Evolutionary conservation across 352 stramenopile genomes (phyloP), one percentile per base, ranked within the genome.

Genomic region (Pythium periplocum): DNA sequence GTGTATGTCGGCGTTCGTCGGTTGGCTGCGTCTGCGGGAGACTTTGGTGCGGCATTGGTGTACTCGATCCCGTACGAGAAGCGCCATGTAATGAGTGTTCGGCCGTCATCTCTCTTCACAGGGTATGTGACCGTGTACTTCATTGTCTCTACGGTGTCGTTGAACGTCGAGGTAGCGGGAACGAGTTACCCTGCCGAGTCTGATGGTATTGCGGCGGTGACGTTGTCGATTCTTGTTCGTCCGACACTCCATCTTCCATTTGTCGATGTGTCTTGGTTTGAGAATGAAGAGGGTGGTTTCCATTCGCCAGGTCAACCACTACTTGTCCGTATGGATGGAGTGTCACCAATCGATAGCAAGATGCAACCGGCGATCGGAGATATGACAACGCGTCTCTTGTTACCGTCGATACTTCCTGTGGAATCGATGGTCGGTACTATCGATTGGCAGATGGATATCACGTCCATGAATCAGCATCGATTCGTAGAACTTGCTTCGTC

Each of bases 1-100:
- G 66, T 79, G 36, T 79, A 78, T 37, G 68, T 62, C 51, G 73
- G 60, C 1, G 45, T 56, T 26, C 38, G 40, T 26, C 17, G 17
- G 17, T 26, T 26, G 17, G 17, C 17, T 26, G 17, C 17, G 17
- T 26, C 17, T 26, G 17, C 17, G 17, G 17, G 17, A 26, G 38
- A 42, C 12, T 42, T 42, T 12, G 38, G 38, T 12, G 7, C 38
- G 12, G 38, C 12, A 12, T 12, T 12, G 12, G 38, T 42, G 38
- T 42, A 42, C 12, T 42, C 38, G 7, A 42, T 42, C 12, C 38
- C 38, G 38, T 42, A 42, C 12, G 12, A 12, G 12, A 8, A 12
- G 0, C 38, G 38, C 38, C 7, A 42, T 42, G 7, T 12, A 12
- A 42, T 42, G 7, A 12, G 7, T 1, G 12, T 42, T 42, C 38